These are phyloP conservation scores for Ichthyophthirius multifiliis DNA, from an alignment of 169 alveolate genomes.

Conservation along the genomic window DNA sequence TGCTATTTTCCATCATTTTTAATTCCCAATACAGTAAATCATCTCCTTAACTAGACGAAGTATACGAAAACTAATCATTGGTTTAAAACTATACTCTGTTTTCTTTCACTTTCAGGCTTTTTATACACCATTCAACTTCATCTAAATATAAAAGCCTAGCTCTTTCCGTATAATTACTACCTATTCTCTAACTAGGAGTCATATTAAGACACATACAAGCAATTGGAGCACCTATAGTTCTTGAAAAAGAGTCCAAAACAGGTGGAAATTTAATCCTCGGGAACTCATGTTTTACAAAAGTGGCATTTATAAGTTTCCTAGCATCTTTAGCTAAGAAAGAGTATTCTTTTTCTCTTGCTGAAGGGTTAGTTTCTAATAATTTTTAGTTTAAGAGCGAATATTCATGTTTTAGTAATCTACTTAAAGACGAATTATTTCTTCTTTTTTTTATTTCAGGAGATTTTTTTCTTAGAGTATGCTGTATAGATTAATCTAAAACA, in stretches of 20 bases:
- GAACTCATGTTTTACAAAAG: conserved; percentile 67
- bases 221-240: conserved; percentile 85
- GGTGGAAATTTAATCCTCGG: conserved; percentile 80
- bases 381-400: too few relatives aligned
- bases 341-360: conserved; percentile 68
- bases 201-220: conserved; percentile 60
- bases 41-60: conserved; percentile 63
- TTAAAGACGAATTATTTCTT: too few relatives aligned
- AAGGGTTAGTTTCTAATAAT: conserved; percentile 83
- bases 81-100: conserved; percentile 46
- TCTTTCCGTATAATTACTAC: conserved; percentile 64
- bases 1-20: neutral
- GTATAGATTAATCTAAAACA: too few relatives aligned
- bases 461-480: too few relatives aligned
- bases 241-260: conserved; percentile 70
- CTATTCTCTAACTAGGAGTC: conserved; percentile 72
- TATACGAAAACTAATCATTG: conserved; percentile 24
- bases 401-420: too few relatives aligned
- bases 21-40: conserved; percentile 54
- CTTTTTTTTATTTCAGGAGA: too few relatives aligned
- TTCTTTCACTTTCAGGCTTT: conserved; percentile 29
- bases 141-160: conserved; percentile 71
- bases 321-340: conserved; percentile 67
- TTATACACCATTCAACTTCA: conserved; percentile 61
- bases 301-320: conserved; percentile 43